Conservation (phyloP, 179 eudicot genomes). For the Spergularia azorica region DNA sequence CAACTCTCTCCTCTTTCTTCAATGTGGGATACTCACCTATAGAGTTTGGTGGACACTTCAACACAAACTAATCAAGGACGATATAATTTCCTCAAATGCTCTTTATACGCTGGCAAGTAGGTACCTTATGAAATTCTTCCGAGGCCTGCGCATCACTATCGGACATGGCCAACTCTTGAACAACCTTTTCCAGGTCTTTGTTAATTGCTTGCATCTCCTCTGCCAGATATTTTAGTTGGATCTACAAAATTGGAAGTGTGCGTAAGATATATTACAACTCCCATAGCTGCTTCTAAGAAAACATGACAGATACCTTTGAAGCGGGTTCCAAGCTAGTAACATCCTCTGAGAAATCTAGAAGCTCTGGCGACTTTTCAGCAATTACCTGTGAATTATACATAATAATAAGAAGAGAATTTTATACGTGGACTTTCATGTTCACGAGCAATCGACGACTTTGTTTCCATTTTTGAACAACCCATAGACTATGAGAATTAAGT, state of each 20-base stretch:
- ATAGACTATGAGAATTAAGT: too few species aligned
- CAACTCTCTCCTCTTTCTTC: too few species aligned
- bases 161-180: constrained; percentile 65
- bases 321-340: constrained; percentile 77
- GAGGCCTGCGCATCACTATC: constrained; percentile 82
- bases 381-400: constrained; percentile 49
- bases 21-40: too few species aligned
- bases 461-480: neutral
- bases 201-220: constrained; percentile 91
- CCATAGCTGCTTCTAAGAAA: constrained; percentile 9
- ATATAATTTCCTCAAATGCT: too few species aligned
- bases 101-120: neutral
- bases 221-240: constrained; percentile 75
- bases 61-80: too few species aligned
- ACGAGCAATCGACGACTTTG: neutral
- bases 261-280: constrained; percentile 6
- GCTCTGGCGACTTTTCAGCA: constrained; percentile 70
- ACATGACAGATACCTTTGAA: constrained; percentile 58
- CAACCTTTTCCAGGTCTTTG: constrained; percentile 82
- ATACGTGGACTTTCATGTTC: neutral
- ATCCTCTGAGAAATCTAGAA: constrained; percentile 81
- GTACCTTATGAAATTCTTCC: constrained; percentile 64
- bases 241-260: constrained; percentile 42
- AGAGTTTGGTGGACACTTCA: too few species aligned
- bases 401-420: neutral